phyloP scores from a whole-genome alignment of 1,284 basidiomycete genomes.

The Naganishia sp. region DNA sequence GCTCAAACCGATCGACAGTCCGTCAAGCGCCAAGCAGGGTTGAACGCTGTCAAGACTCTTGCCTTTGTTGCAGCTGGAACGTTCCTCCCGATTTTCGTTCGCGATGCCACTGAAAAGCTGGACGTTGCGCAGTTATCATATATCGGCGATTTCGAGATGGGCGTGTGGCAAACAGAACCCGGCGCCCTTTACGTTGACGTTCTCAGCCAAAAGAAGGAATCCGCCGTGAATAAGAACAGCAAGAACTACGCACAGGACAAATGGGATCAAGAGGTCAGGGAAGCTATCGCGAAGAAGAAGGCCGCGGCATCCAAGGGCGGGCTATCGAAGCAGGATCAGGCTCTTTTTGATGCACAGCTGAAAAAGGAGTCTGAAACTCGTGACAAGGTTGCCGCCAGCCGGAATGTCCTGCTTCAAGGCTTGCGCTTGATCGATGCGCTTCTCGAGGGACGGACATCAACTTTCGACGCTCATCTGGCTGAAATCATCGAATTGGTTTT shows the following conservation, averaged over 20 bases:
- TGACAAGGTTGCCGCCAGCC: conserved; percentile 60
- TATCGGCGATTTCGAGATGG: conserved; percentile 71
- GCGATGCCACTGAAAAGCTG: conserved; percentile 67
- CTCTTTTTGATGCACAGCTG: conserved; percentile 74
- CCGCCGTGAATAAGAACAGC: conserved; percentile 66
- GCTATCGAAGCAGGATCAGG: conserved; percentile 80
- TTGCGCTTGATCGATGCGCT: conserved; percentile 68
- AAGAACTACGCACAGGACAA: conserved; percentile 83
- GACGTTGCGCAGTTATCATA: conserved; percentile 62
- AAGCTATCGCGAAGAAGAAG: conserved; percentile 74
- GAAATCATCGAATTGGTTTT: conserved; percentile 65
- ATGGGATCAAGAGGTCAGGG: conserved; percentile 91
- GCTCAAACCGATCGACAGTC: conserved; percentile 35
- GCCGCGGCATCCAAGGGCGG: conserved; percentile 53
- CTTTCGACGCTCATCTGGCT: conserved; percentile 63
- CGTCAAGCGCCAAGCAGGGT: conserved; percentile 60
- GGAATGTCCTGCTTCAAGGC: conserved; percentile 65
- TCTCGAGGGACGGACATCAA: conserved; percentile 62
- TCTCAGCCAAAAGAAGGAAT: conserved; percentile 59
- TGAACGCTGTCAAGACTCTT: conserved; percentile 72
- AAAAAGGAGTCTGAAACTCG: conserved; percentile 73
- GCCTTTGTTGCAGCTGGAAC: conserved; percentile 72
- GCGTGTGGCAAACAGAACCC: conserved; percentile 79
- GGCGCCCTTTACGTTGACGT: conserved; percentile 75
- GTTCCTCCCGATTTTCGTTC: conserved; percentile 69